Percentiles rank a stretch among this genome's conserved stretches.
Conservation (phyloP, 2,329 filamentous ascomycete genomes). For the Fusarium keratoplasticum region DNA sequence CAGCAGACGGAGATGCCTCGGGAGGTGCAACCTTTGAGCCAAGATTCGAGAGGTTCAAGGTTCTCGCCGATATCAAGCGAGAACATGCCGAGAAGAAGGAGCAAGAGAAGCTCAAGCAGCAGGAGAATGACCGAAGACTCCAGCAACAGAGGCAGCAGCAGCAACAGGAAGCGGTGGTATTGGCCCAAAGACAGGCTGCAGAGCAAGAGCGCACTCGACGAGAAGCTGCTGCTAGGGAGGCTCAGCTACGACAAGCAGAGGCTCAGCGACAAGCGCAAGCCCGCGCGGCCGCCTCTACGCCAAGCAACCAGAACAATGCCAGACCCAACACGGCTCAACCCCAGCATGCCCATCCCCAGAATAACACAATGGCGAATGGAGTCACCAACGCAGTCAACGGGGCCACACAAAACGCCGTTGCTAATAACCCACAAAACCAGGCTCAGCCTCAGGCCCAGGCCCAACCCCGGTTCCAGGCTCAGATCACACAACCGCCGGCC, state of each 20-base stretch:
- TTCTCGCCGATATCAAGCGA: slow-evolving; percentile 84
- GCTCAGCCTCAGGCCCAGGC: slow-evolving; percentile 50
- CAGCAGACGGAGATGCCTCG: slow-evolving; percentile 78
- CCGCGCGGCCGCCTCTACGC: slow-evolving; percentile 44
- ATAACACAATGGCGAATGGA: slow-evolving; percentile 50
- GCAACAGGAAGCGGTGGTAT: slow-evolving; percentile 57
- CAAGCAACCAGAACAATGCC: slow-evolving; percentile 44
- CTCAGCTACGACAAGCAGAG: slow-evolving; percentile 52
- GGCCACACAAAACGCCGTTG: slow-evolving; percentile 51
- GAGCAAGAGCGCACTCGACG: slow-evolving; percentile 56
- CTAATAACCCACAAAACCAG: slow-evolving; percentile 52
- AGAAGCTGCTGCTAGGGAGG: slow-evolving; percentile 50
- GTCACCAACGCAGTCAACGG: slow-evolving; percentile 56
- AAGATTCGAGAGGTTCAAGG: slow-evolving; percentile 91
- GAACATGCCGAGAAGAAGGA: slow-evolving; percentile 82
- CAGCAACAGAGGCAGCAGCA: slow-evolving; percentile 58
- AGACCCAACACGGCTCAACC: slow-evolving; percentile 44
- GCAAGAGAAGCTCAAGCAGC: slow-evolving; percentile 77
- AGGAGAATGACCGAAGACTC: slow-evolving; percentile 67
- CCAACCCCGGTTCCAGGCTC: slow-evolving; percentile 63
- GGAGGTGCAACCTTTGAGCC: slow-evolving; percentile 81
- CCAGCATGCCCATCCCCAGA: slow-evolving; percentile 52
- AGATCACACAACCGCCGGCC: slow-evolving; percentile 71
- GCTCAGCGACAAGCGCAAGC: slow-evolving; percentile 51
- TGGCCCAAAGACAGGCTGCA: slow-evolving; percentile 57